A percentile compares a stretch with the other conserved stretches of the same genome.
Conservation (phyloP, 495 filamentous ascomycete genomes). For the Penicillium manginii region DNA sequence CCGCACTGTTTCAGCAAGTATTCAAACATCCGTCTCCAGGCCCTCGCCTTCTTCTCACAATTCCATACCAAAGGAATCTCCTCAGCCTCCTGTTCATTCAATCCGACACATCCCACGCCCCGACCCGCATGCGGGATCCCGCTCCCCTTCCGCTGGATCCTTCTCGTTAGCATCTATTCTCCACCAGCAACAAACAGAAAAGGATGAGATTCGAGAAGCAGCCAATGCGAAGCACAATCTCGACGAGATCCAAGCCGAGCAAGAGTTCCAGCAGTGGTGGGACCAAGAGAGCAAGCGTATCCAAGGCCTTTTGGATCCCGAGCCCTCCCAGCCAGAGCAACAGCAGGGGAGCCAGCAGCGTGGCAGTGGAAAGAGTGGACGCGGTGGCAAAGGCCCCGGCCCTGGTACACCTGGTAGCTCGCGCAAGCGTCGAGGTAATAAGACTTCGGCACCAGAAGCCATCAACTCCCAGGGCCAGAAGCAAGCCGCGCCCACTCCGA, state of each 20-base stretch:
- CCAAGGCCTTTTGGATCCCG: slow-evolving; percentile 62
- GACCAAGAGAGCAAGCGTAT: slow-evolving; percentile 82
- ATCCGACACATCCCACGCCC: slow-evolving; percentile 51
- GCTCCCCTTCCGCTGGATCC: slow-evolving; percentile 58
- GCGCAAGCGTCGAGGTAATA: slow-evolving; percentile 39
- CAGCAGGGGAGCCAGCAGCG: background rate
- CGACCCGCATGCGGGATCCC: slow-evolving; percentile 43
- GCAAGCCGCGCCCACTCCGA: slow-evolving; percentile 11
- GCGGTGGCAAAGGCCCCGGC: slow-evolving; percentile 23
- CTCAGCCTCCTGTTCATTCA: slow-evolving; percentile 48
- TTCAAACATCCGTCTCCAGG: slow-evolving; percentile 25
- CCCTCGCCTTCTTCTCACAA: slow-evolving; percentile 27
- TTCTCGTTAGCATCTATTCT: slow-evolving; percentile 88
- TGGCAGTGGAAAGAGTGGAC: slow-evolving; percentile 30
- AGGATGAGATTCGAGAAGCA: slow-evolving; percentile 81
- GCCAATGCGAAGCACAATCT: slow-evolving; percentile 77
- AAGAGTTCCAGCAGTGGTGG: slow-evolving; percentile 99
- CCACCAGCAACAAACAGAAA: slow-evolving; percentile 80
- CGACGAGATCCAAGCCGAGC: slow-evolving; percentile 93
- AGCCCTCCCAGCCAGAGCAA: slow-evolving; percentile 38
- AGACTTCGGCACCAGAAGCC: slow-evolving; percentile 11
- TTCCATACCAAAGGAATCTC: slow-evolving; percentile 27
- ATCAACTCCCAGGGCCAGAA: slow-evolving; percentile 13
- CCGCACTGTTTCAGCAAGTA: slow-evolving; percentile 34
- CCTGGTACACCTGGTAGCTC: slow-evolving; percentile 8